Conservation (phyloP, 1,284 basidiomycete species). For the Trametes sp. region DNA sequence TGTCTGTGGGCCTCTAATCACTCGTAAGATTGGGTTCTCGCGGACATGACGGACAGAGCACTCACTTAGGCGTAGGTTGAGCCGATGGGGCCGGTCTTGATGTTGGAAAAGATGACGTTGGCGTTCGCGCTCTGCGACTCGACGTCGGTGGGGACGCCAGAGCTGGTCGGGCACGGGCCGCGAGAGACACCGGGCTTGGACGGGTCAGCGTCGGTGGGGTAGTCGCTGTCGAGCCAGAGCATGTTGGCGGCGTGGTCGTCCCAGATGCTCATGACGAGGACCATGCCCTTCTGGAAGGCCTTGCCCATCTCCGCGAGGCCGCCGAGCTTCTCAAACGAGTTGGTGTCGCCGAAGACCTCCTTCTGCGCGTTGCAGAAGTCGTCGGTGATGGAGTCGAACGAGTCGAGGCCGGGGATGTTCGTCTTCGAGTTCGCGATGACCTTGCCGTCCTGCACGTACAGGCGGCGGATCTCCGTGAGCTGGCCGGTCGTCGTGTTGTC, state of each 20-base stretch:
- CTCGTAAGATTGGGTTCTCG: not conserved
- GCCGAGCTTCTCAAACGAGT: constrained; percentile 45
- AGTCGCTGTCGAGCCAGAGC: constrained; percentile 68
- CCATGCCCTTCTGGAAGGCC: constrained; percentile 56
- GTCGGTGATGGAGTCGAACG: constrained; percentile 48
- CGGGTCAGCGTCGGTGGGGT: constrained; percentile 52
- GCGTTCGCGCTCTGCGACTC: constrained; percentile 50
- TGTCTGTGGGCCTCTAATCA: not conserved
- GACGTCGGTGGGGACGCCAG: constrained; percentile 55
- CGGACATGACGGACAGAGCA: too few species aligned
- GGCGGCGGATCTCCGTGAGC: constrained; percentile 58
- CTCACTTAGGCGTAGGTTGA: constrained; percentile 48
- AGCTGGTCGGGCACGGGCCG: constrained; percentile 58
- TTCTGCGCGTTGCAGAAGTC: constrained; percentile 49
- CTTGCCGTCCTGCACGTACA: constrained; percentile 60
- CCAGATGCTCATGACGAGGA: constrained; percentile 62
- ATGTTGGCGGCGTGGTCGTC: constrained; percentile 63
- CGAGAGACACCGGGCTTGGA: constrained; percentile 57
- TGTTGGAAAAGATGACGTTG: constrained; percentile 62
- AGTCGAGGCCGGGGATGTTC: constrained; percentile 50
- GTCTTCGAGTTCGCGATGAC: constrained; percentile 59
- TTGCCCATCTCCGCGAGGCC: constrained; percentile 52
- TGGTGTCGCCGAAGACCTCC: constrained; percentile 47
- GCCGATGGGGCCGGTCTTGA: constrained; percentile 61
- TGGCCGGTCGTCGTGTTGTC: constrained; percentile 54